Evolutionary conservation across 139 green algal species (phyloP).

Genomic region (Astrephomene gubernaculifera): DNA sequence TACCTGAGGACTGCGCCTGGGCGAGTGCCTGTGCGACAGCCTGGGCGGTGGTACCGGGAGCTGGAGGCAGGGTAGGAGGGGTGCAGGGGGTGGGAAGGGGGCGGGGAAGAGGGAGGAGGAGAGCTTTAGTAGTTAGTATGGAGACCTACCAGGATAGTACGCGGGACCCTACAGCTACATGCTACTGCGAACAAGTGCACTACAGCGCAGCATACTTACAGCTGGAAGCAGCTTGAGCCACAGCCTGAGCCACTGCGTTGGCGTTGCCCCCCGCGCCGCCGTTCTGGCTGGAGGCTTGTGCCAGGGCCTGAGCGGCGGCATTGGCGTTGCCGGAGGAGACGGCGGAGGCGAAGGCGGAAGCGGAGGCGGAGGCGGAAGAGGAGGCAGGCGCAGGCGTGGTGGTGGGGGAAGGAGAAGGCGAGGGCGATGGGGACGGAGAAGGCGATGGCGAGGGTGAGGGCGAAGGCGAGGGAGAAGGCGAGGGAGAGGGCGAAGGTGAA

Average conservation of each 20-base stretch:
- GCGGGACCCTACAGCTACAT: too few species aligned
- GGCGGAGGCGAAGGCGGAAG: constrained; percentile 24
- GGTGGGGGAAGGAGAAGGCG: background rate
- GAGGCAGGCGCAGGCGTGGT: background rate
- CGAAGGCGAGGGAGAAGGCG: background rate
- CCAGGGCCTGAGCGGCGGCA: constrained; percentile 11
- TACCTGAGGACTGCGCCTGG: constrained; percentile 26
- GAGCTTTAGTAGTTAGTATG: too few species aligned
- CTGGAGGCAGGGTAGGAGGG: background rate
- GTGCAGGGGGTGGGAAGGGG: background rate
- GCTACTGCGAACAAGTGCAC: too few species aligned
- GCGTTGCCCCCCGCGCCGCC: constrained; percentile 19
- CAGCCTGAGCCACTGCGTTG: constrained; percentile 1
- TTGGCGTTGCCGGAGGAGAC: constrained; percentile 22
- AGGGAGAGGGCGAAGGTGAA: background rate
- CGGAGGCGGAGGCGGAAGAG: constrained; percentile 4
- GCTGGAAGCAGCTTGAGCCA: background rate
- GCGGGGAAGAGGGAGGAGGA: too few species aligned
- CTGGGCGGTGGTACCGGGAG: constrained; percentile 9
- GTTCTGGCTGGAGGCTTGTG: background rate
- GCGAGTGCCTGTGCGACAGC: constrained; percentile 45
- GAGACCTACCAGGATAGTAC: too few species aligned
- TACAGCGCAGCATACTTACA: constrained; percentile 1
- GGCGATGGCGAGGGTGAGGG: background rate
- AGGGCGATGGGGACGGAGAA: background rate